Conservation (phyloP, 2,329 filamentous ascomycete species). For the Didymellaceae sp. region DNA sequence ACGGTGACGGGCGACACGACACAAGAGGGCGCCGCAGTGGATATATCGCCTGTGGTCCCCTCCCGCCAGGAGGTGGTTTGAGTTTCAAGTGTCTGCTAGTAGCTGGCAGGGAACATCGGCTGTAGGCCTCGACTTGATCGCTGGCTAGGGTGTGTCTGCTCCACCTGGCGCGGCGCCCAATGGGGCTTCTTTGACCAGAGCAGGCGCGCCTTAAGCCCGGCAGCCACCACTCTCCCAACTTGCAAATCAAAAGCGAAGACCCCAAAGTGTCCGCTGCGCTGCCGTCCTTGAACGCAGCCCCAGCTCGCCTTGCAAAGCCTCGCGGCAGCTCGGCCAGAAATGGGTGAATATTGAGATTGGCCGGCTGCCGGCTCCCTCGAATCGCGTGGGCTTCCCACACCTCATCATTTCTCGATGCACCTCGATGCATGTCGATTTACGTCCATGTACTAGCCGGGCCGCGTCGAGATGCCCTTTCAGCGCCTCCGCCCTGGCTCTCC, state of each 20-base stretch:
- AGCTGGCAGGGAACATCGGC: slow-evolving; percentile 4
- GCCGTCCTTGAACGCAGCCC: neutral
- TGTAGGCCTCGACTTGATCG: slow-evolving; percentile 12
- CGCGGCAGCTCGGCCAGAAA: neutral
- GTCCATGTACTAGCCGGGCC: too few relatives aligned
- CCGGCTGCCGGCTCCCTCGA: slow-evolving; percentile 10
- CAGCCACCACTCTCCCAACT: slow-evolving; percentile 13
- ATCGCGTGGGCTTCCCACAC: slow-evolving; percentile 4
- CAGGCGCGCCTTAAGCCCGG: slow-evolving; percentile 1
- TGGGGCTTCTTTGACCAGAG: neutral
- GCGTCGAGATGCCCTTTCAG: slow-evolving; percentile 12
- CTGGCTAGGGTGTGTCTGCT: neutral
- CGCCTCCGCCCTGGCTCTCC: slow-evolving; percentile 8
- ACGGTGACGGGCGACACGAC: slow-evolving; percentile 12
- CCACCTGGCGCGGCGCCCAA: slow-evolving; percentile 4
- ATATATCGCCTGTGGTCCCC: slow-evolving; percentile 14
- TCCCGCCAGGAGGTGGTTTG: slow-evolving; percentile 20
- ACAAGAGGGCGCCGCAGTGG: slow-evolving; percentile 17
- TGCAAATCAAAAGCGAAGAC: slow-evolving; percentile 8
- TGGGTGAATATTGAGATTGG: slow-evolving; percentile 3
- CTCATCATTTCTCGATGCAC: slow-evolving; percentile 9
- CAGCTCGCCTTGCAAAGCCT: neutral
- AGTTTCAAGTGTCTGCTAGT: slow-evolving; percentile 19
- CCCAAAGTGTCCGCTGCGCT: slow-evolving; percentile 3
- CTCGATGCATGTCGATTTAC: slow-evolving; percentile 6